Base-by-base conservation (phyloP, 2,329 filamentous ascomycete species). In the Atkinsonella hypoxylon region DNA sequence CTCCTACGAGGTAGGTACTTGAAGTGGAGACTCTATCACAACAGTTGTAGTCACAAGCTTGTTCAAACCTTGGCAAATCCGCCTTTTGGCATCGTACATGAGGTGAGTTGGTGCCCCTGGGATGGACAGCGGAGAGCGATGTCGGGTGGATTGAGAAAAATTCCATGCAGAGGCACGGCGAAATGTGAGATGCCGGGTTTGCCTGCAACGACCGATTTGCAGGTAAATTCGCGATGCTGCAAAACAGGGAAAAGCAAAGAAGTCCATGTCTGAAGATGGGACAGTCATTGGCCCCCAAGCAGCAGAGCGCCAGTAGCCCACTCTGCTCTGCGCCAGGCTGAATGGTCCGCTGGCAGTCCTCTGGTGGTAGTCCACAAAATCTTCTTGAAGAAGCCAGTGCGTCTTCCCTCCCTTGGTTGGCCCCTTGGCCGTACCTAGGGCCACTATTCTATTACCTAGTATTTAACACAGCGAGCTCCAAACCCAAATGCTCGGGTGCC, bases 181-280 rank as follows among this genome's bases (percentile, higher is more conserved):
- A 43, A 43, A 43, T 26, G 32, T 32, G 15, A 18, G 20, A 2
- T 47, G 41, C 10, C 10, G 38, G n/a, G 11, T 10, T 11, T 18
- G 2, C 26, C 6, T 17, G n/a, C 45, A 13, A 31, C 10, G 30
- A 17, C 32, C 15, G 46, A 48, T 40, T 41, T 1, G 17, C 17
- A 42, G 11, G 13, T 22, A 22, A 39, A 41, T 52, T 47, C 32
- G 47, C 51, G 42, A 52, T 52, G 43, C 13, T 17, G 22, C 39
- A 46, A 45, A 52, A 49, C 42, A 50, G 48, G 51, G 47, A 45
- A 50, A 50, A 15, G 36, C 30, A 31, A 38, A 49, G 20, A 53
- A 47, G 46, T 30, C 51, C 51, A 51, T 53, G 31, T 45, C 39
- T 15, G 20, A 31, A 41, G 15, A 31, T 40, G 22, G 46, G 30